Conservation (phyloP, 1,139 yeast genomes). For the Yamadazyma sp. region DNA sequence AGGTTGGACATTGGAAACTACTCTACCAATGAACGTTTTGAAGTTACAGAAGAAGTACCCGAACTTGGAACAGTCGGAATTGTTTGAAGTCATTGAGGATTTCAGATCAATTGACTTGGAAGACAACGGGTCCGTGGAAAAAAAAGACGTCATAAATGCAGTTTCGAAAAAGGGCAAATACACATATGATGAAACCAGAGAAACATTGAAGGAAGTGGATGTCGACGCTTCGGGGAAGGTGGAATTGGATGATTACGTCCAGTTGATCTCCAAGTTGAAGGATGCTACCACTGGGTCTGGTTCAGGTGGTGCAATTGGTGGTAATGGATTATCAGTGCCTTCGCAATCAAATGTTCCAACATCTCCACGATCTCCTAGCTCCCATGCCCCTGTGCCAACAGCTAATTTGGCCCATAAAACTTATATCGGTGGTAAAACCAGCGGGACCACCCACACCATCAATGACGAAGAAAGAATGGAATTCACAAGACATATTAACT, state of each 20-base stretch:
- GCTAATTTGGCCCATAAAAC: slow-evolving; percentile 67
- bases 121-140: slow-evolving; percentile 95
- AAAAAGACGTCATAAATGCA: slow-evolving; percentile 83
- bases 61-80: slow-evolving; percentile 77
- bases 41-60: slow-evolving; percentile 81
- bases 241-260: slow-evolving; percentile 94
- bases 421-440: slow-evolving; percentile 73
- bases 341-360: slow-evolving; percentile 17
- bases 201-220: slow-evolving; percentile 82
- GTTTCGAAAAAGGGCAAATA: slow-evolving; percentile 78
- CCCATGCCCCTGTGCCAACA: slow-evolving; percentile 39
- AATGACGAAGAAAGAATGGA: slow-evolving; percentile 94
- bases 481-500: slow-evolving; percentile 93
- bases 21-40: slow-evolving; percentile 43
- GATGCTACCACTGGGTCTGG: slow-evolving; percentile 23
- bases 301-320: slow-evolving; percentile 18
- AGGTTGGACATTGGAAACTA: slow-evolving; percentile 1
- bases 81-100: slow-evolving; percentile 81
- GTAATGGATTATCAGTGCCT: slow-evolving; percentile 10
- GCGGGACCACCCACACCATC: slow-evolving; percentile 95
- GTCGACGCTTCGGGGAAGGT: slow-evolving; percentile 98
- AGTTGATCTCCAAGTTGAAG: slow-evolving; percentile 70
- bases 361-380: slow-evolving; percentile 23
- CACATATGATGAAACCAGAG: slow-evolving; percentile 89
- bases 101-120: slow-evolving; percentile 76